Percentiles rank a stretch among this genome's conserved stretches.
Conservation (phyloP, 2,329 filamentous ascomycete genomes). For the Exophiala oligosperma region DNA sequence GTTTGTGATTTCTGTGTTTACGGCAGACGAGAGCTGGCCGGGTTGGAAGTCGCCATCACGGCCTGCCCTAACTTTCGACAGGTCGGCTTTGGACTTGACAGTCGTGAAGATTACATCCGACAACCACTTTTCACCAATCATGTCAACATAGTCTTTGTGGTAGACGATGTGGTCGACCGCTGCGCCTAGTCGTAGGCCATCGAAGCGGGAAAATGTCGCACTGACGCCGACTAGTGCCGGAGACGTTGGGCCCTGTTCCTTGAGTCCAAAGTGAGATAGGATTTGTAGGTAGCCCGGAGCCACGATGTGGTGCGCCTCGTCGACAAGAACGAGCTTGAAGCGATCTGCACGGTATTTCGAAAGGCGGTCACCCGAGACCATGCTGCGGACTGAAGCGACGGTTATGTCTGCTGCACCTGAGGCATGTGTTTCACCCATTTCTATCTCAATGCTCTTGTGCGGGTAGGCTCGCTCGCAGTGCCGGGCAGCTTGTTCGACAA, state of each 20-base stretch:
- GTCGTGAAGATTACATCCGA: conserved; percentile 93
- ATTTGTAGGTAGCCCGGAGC: conserved; percentile 74
- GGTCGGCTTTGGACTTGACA: conserved; percentile 76
- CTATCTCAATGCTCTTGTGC: conserved; percentile 77
- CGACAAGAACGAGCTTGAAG: conserved; percentile 91
- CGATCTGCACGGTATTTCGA: conserved; percentile 73
- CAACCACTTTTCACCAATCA: conserved; percentile 89
- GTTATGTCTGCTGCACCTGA: conserved; percentile 87
- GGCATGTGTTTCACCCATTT: conserved; percentile 80
- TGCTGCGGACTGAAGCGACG: conserved; percentile 83
- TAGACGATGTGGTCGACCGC: conserved; percentile 96
- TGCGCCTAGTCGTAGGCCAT: conserved; percentile 76
- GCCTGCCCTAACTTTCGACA: conserved; percentile 67
- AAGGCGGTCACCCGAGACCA: conserved; percentile 75
- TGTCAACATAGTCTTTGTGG: conserved; percentile 78
- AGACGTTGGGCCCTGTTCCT: conserved; percentile 47
- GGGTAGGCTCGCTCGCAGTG: conserved; percentile 85
- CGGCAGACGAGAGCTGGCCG: conserved; percentile 72
- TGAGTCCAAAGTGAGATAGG: conserved; percentile 76
- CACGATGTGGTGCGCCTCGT: conserved; percentile 96
- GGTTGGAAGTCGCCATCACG: conserved; percentile 76
- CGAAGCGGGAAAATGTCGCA: conserved; percentile 75
- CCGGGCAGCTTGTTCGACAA: conserved; percentile 87
- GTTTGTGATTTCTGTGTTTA: conserved; percentile 82
- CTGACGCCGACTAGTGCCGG: conserved; percentile 86